phyloP scores from a whole-genome alignment of 2,329 filamentous ascomycete species.

The Ophiocordyceps polyrhachis-furcata region DNA sequence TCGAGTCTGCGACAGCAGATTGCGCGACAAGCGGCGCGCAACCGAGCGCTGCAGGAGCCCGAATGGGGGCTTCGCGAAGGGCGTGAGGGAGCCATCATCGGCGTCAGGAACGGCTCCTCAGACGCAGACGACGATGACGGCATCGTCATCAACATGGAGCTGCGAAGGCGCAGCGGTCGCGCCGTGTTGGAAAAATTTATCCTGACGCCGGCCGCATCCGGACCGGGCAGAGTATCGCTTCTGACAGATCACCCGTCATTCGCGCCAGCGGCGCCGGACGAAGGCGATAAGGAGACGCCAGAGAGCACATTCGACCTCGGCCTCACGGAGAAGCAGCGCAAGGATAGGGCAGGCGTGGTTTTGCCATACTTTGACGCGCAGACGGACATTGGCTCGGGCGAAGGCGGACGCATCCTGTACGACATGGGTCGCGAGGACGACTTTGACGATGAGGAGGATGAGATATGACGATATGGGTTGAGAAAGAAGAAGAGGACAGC shows the following conservation, averaged over 20 bases:
- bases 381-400: constrained; percentile 55
- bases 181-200: constrained; percentile 53
- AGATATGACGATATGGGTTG: constrained; percentile 45
- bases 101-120: constrained; percentile 26
- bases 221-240: constrained; percentile 28
- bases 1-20: constrained; percentile 59
- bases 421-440: constrained; percentile 95
- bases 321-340: constrained; percentile 76
- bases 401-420: constrained; percentile 85
- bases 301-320: constrained; percentile 72
- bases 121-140: constrained; percentile 20
- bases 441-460: constrained; percentile 91
- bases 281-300: constrained; percentile 31
- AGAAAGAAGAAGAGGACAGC: neutral
- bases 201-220: constrained; percentile 13
- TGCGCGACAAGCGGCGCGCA: constrained; percentile 52
- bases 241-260: constrained; percentile 64
- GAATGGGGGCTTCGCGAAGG: constrained; percentile 62
- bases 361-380: constrained; percentile 96
- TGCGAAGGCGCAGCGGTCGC: constrained; percentile 65
- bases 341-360: constrained; percentile 74
- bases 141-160: constrained; percentile 68
- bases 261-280: constrained; percentile 20
- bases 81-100: constrained; percentile 60
- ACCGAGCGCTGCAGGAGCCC: constrained; percentile 58